Percentiles rank a stretch among this genome's conserved stretches.
Conservation (phyloP, 2,329 filamentous ascomycete species). For the Colletotrichum godetiae region DNA sequence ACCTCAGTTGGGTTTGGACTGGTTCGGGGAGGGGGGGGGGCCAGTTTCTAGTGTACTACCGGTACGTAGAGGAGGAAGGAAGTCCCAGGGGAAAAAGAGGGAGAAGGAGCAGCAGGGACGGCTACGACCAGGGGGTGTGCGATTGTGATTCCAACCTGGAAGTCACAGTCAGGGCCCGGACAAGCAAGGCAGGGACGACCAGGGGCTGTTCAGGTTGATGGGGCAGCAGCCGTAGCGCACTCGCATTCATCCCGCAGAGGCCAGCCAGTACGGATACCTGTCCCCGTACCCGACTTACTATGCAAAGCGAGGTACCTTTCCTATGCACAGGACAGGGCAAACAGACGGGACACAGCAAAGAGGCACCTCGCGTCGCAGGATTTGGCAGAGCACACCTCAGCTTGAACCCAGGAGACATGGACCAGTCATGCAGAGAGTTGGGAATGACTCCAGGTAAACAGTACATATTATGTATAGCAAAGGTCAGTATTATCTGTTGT, state of each 20-base stretch:
- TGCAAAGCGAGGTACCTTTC: neutral
- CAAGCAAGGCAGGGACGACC: conserved; percentile 13
- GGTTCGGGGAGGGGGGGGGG: conserved; percentile 9
- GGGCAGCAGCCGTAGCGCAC: conserved; percentile 26
- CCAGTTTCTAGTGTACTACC: no score
- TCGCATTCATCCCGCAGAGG: neutral
- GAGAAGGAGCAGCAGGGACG: conserved; percentile 13
- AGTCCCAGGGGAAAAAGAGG: neutral
- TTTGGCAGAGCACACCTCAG: neutral
- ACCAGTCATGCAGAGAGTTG: neutral
- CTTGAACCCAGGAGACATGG: neutral
- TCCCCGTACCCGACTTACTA: no score
- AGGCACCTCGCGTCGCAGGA: conserved; percentile 5
- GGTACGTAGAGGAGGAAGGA: neutral
- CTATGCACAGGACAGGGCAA: conserved; percentile 5
- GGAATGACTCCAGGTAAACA: neutral
- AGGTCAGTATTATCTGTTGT: neutral
- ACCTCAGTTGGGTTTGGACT: conserved; percentile 29
- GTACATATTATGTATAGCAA: neutral
- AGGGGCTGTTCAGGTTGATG: conserved; percentile 29
- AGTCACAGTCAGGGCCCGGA: conserved; percentile 8
- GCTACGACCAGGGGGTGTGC: conserved; percentile 5
- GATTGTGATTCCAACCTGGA: conserved; percentile 16
- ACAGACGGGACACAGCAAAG: neutral
- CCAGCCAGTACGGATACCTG: neutral